These are phyloP conservation scores for Backusella luteola DNA, from an alignment of 192 early-diverging fungal genomes.

Conservation along the genomic window DNA sequence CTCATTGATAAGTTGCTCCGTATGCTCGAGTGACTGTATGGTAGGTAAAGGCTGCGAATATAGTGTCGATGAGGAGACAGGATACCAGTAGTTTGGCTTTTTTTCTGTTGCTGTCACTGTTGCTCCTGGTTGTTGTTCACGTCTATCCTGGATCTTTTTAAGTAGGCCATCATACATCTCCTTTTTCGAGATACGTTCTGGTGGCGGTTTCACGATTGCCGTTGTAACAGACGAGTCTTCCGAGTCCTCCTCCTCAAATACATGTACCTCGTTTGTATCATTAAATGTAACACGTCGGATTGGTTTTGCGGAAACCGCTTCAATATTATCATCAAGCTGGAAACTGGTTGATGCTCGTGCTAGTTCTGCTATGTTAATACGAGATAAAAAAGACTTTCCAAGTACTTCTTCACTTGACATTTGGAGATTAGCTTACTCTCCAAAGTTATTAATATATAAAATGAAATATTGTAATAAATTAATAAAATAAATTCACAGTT, in stretches of 20 bases:
- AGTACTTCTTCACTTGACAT: constrained; percentile 4
- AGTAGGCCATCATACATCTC: neutral
- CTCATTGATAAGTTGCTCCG: neutral
- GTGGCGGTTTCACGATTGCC: neutral
- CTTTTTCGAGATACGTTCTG: constrained; percentile 1
- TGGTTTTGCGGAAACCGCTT: neutral
- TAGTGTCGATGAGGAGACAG: neutral
- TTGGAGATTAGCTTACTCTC: constrained; percentile 2
- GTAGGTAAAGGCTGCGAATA: neutral
- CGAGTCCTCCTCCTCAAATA: neutral
- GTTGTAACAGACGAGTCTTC: neutral
- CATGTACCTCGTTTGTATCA: neutral
- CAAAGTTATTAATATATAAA: neutral
- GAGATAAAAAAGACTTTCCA: constrained; percentile 2
- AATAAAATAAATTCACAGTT: neutral
- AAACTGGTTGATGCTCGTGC: constrained; percentile 3
- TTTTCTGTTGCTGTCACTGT: neutral
- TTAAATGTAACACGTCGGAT: neutral
- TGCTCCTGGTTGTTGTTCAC: neutral
- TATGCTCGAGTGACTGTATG: neutral
- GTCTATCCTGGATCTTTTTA: neutral
- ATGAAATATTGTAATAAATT: neutral
- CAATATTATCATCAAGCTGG: neutral
- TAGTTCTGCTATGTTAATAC: constrained; percentile 4
- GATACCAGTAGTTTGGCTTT: neutral